Percentiles rank a stretch among this genome's conserved stretches.
Conservation (phyloP, 164 flowering plant species). For the Annona squamosa region DNA sequence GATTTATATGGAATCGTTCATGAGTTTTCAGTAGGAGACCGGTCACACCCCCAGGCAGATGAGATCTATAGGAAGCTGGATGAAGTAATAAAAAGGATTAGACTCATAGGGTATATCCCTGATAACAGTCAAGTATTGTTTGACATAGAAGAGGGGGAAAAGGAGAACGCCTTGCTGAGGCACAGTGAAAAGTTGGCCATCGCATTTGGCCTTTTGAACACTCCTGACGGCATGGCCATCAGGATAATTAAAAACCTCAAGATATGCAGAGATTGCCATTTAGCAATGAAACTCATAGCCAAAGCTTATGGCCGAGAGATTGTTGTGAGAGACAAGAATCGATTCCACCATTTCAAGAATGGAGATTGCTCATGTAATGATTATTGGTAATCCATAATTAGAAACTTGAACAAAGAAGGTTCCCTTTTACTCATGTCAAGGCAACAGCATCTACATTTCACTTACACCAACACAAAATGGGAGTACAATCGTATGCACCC, state of each 20-base stretch:
- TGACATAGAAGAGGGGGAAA: background rate
- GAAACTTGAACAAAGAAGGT: background rate
- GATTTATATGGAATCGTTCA: constrained; percentile 23
- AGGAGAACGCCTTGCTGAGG: background rate
- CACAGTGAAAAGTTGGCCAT: constrained; percentile 8
- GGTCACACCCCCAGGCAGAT: constrained; percentile 19
- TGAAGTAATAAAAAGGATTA: constrained; percentile 1
- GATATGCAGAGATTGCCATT: constrained; percentile 7
- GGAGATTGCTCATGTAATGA: constrained; percentile 6
- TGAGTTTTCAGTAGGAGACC: constrained; percentile 37
- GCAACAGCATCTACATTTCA: too few species aligned
- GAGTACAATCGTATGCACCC: background rate
- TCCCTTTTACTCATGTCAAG: background rate
- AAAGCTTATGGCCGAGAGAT: constrained; percentile 6
- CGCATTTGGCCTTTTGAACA: constrained; percentile 6
- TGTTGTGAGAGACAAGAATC: constrained; percentile 9
- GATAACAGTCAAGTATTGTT: constrained; percentile 3
- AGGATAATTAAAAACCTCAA: constrained; percentile 7
- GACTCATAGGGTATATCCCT: background rate
- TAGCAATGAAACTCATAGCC: background rate
- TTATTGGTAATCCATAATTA: constrained; percentile 5
- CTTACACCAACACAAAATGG: background rate
- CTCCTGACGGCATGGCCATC: background rate
- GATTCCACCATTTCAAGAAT: constrained; percentile 10
- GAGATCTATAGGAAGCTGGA: constrained; percentile 11